phyloP scores from a whole-genome alignment of 2,329 filamentous ascomycete species.

The Penicillium aurantiogriseum region DNA sequence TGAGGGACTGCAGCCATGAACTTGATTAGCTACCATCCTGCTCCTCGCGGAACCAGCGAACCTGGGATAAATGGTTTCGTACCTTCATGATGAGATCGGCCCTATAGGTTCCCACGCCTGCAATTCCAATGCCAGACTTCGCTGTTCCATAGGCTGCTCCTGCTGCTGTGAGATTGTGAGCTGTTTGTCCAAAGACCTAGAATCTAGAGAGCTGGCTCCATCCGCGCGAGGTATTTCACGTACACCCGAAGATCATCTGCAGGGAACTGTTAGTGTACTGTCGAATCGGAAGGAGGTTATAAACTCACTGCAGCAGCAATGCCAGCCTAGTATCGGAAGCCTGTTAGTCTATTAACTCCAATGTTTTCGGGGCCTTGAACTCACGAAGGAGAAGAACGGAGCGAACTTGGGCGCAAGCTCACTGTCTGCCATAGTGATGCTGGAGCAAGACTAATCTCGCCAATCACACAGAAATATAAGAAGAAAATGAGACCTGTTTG shows the following conservation, averaged over 20 bases:
- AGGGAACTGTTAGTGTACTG: constrained; percentile 25
- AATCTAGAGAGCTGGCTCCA: background rate
- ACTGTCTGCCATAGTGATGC: constrained; percentile 45
- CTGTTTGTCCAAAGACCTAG: constrained; percentile 8
- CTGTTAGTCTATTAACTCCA: constrained; percentile 25
- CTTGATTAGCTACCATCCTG: constrained; percentile 20
- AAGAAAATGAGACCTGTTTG: constrained; percentile 6
- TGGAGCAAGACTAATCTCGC: background rate
- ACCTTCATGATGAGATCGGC: constrained; percentile 70
- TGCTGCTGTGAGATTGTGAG: constrained; percentile 49
- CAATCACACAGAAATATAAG: background rate
- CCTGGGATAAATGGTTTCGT: constrained; percentile 16
- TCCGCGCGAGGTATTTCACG: constrained; percentile 26
- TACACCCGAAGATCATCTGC: constrained; percentile 55
- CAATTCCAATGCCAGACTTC: constrained; percentile 67
- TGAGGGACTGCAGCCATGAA: constrained; percentile 42
- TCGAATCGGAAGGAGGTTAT: constrained; percentile 1
- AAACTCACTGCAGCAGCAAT: constrained; percentile 50
- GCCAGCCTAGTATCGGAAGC: constrained; percentile 40
- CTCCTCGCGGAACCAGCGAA: background rate
- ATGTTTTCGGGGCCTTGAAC: constrained; percentile 27
- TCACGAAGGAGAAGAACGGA: constrained; percentile 67
- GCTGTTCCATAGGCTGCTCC: constrained; percentile 68
- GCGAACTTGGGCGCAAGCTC: constrained; percentile 62
- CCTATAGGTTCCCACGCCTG: constrained; percentile 64